phyloP scores from a whole-genome alignment of 306 rosid genomes.

The Comarum palustre region DNA sequence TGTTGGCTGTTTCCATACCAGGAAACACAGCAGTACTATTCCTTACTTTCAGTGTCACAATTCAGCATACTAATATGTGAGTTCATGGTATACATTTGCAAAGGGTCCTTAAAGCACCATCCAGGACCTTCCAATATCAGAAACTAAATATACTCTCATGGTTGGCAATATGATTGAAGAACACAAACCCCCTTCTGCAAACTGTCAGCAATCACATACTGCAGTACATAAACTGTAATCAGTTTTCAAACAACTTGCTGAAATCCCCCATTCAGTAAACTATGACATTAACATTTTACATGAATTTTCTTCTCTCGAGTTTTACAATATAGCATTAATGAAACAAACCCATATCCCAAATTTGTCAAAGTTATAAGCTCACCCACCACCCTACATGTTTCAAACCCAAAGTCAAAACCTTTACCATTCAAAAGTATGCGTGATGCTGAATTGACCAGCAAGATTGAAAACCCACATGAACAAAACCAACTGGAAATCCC shows the following conservation, averaged over 20 bases:
- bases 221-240: constrained; percentile 3
- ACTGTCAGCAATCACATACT: constrained; percentile 16
- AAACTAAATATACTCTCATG: background rate
- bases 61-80: constrained; percentile 1
- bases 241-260: constrained; percentile 4
- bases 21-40: constrained; percentile 5
- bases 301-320: background rate
- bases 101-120: background rate
- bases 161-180: background rate
- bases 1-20: constrained; percentile 31
- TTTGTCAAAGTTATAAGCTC: background rate
- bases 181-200: background rate
- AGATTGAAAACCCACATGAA: constrained; percentile 9
- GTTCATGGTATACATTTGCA: background rate
- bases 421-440: constrained; percentile 11
- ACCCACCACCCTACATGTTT: constrained; percentile 7
- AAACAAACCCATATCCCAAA: constrained; percentile 5
- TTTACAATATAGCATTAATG: background rate
- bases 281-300: background rate
- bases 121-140: constrained; percentile 7
- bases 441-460: constrained; percentile 6
- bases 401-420: constrained; percentile 23
- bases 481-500: background rate
- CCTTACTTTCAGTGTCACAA: constrained; percentile 3
- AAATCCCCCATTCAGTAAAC: background rate